Evolutionary conservation across 2,329 filamentous ascomycete genomes (phyloP), one percentile per base, ranked within the genome.

Genomic region (Ophiobolus disseminans): DNA sequence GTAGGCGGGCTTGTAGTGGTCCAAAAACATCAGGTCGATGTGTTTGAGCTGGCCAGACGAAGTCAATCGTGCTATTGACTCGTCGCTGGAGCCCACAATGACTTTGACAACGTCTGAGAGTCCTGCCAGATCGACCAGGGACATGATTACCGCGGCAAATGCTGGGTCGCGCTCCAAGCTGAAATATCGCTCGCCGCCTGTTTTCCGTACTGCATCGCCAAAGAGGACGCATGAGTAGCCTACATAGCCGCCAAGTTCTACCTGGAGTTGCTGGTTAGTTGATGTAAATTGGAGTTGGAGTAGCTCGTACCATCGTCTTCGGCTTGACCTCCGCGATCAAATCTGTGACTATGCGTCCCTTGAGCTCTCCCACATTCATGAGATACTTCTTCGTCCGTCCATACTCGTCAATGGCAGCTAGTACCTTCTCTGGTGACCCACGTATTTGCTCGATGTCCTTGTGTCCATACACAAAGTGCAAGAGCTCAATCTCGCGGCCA

Each of bases 191-290:
- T 80, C 78, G 3, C 87, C 88, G 9, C 86, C 87, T 3, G 80
- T 81, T 40, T 80, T 78, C 48, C 82, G 82, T 13, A 90, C 75
- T 0, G 86, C 86, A 26, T 84, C 79, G 35, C 83, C 88, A 64
- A 92, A 93, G 1, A 91, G 78, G 50, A 94, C 85, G 50, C 86
- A 86, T 0, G 89, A 93, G 76, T 94, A 94, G 32, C 90, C 90
- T 16, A 91, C 81, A 70, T 93, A 94, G 39, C 88, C 87, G 37
- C 90, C 90, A 0, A 94, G 79, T 68, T 95, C 90, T 37, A 93
- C 80, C 77, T 79, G 48, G 31, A 31, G 5, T 28, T 14, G 11
- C 23, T 25, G 31, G 46, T 62, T 43, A 58, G 51, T 31, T 13
- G 8, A 23, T 16, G 5, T 19, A 17, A 11, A 20, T 1, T 23